Evolutionary conservation across 176 grass and related monocot genomes (phyloP).

Genomic region (Bothriochloa decipiens): DNA sequence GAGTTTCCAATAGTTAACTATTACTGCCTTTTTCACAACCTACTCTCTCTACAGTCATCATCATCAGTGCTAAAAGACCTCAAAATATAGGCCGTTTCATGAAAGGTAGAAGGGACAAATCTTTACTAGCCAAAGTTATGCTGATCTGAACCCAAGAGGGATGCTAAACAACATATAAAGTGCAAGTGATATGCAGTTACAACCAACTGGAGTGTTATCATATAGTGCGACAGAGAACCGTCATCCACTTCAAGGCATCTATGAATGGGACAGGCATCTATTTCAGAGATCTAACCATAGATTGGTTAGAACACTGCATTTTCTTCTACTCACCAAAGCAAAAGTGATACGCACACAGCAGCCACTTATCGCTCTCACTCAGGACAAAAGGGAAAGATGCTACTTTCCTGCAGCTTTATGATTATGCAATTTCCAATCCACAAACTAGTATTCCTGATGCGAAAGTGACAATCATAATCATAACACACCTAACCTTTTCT

Average conservation of each 20-base stretch:
- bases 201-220: constrained; percentile 20
- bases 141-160: constrained; percentile 16
- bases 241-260: constrained; percentile 13
- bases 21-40: constrained; percentile 21
- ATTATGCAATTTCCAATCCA: constrained; percentile 40
- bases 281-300: constrained; percentile 5
- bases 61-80: background rate
- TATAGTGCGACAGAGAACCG: constrained; percentile 9
- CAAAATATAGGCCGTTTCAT: background rate
- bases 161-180: constrained; percentile 23
- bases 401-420: constrained; percentile 24
- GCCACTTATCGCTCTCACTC: constrained; percentile 5
- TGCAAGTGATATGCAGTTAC: constrained; percentile 25
- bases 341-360: constrained; percentile 9
- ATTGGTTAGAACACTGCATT: background rate
- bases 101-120: background rate
- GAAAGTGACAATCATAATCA: constrained; percentile 44
- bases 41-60: background rate
- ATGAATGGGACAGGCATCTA: constrained; percentile 30
- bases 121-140: constrained; percentile 1
- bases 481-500: constrained; percentile 30
- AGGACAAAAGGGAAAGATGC: constrained; percentile 21
- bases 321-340: constrained; percentile 9
- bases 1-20: background rate
- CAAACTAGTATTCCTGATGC: constrained; percentile 33